Conservation (phyloP, 2,329 filamentous ascomycete species). For the Penicillium sp. region DNA sequence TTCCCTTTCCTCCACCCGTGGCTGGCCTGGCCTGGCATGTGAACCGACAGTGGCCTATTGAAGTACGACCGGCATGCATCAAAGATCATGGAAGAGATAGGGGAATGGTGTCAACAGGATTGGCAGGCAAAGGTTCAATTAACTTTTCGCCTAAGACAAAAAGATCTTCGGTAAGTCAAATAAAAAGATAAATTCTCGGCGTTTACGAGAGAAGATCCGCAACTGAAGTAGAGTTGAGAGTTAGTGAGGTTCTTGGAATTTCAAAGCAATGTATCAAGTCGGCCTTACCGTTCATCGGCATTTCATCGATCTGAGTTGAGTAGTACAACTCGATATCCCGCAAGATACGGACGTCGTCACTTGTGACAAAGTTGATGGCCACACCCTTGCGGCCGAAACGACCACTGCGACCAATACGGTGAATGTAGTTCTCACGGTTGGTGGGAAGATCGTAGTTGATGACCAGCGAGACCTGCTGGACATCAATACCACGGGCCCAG, state of each 20-base stretch:
- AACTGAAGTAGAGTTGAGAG: conserved; percentile 16
- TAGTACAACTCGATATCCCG: conserved; percentile 99
- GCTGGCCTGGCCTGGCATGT: conserved; percentile 11
- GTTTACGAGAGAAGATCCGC: conserved; percentile 34
- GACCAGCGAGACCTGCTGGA: conserved; percentile 98
- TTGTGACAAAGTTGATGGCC: conserved; percentile 99
- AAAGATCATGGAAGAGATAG: not conserved
- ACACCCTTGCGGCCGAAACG: conserved; percentile 99
- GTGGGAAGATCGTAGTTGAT: conserved; percentile 99
- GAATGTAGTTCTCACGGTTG: conserved; percentile 99
- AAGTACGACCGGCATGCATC: not conserved
- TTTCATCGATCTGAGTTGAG: conserved; percentile 99
- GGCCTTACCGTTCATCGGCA: conserved; percentile 84
- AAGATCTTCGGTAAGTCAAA: too few species aligned
- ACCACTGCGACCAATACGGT: conserved; percentile 98
- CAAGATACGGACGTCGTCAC: conserved; percentile 99
- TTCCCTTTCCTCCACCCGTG: conserved; percentile 36
- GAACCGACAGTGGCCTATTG: not conserved
- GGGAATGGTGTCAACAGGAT: not conserved
- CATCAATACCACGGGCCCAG: conserved; percentile 98
- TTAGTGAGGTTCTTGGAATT: conserved; percentile 7
- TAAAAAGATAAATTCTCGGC: not conserved
- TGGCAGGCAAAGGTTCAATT: not conserved
- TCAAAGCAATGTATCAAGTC: conserved; percentile 17
- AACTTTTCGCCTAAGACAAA: not conserved